Evolutionary conservation across 2,329 filamentous ascomycete species (phyloP).

Genomic region (Trichoderma harzianum): DNA sequence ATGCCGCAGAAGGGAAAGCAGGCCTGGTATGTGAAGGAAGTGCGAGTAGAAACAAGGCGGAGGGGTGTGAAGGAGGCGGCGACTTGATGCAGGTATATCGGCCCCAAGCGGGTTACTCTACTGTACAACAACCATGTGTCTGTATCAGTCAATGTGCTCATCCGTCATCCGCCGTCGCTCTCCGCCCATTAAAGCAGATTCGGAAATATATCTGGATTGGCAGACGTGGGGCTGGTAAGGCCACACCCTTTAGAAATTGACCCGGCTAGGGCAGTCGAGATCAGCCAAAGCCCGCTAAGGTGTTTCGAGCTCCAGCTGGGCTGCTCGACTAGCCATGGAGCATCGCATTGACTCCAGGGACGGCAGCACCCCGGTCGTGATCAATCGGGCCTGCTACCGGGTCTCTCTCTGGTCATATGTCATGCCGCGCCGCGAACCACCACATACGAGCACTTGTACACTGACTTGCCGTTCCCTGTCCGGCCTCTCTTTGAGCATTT

Average conservation of each 20-base stretch:
- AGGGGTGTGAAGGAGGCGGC: slow-evolving; percentile 12
- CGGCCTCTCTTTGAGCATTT: not conserved
- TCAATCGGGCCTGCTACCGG: slow-evolving; percentile 21
- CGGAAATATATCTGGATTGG: slow-evolving; percentile 45
- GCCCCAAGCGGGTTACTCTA: slow-evolving; percentile 28
- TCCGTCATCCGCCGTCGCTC: slow-evolving; percentile 42
- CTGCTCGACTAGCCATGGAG: slow-evolving; percentile 17
- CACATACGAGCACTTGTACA: not conserved
- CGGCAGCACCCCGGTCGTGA: slow-evolving; percentile 17
- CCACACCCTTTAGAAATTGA: slow-evolving; percentile 18
- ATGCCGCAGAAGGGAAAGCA: not conserved
- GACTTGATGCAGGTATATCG: slow-evolving; percentile 17
- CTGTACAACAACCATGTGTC: slow-evolving; percentile 28
- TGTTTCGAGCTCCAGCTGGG: slow-evolving; percentile 40
- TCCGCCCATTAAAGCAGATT: slow-evolving; percentile 46
- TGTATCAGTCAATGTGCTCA: slow-evolving; percentile 32
- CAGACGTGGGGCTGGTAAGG: slow-evolving; percentile 36
- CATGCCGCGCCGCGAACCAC: slow-evolving; percentile 20
- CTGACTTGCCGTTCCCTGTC: not conserved
- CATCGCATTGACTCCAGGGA: slow-evolving; percentile 16
- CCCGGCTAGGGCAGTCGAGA: slow-evolving; percentile 34
- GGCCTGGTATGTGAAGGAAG: slow-evolving; percentile 3
- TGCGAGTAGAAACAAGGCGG: not conserved
- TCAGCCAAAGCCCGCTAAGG: slow-evolving; percentile 40
- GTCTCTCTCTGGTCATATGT: slow-evolving; percentile 19